Evolutionary conservation across 257 asterid genomes (phyloP), one percentile per base, ranked within the genome.

Genomic region (Haberlea rhodopensis): DNA sequence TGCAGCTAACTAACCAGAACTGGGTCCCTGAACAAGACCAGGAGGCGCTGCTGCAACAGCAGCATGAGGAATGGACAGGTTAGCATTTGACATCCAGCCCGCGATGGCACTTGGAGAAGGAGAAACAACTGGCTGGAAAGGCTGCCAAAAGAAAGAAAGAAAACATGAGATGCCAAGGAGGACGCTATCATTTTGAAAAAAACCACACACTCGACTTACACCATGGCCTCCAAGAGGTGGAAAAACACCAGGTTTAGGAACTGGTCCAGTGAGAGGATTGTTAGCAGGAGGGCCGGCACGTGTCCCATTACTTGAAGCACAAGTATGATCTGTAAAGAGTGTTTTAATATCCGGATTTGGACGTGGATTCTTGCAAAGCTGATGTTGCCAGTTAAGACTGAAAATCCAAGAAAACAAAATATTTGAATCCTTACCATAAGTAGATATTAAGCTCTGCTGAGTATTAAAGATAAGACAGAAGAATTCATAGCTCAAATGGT

Each of bases 381-480:
- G 98, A 71, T 91, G 98, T 78, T 91, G 98, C 96, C 98, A 91
- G 76, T 91, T 91, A 60, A 91, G 87, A 76, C 96, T 91, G 87
- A 67, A 82, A 78, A 66, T 21, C 57, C 70, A 71, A 67, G 61
- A 52, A 63, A 56, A 73, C 26, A 34, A 29, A 28, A 72, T 13
- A 70, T 53, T 73, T 60, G 53, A 51, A 68, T 58, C 63, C 62
- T 34, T 23, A 65, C 51, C 6, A 57, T 23, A 58, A 43, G 46
- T 60, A 67, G 51, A 74, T 29, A 21, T 25, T 27, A 48, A 26
- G 6, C 15, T 8, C 32, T 52, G 21, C 26, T 9, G 63, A 61
- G 15, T 23, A 31, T 55, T 56, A 56, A 40, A 32, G 60, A 25
- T 18, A 63, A 65, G 13, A 62, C 26, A 75, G 18, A 16, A 65